Percentiles rank a stretch among this genome's conserved stretches.
These are phyloP conservation scores for Closterium sp. DNA, from an alignment of 139 green algal genomes.

Conservation along the genomic window DNA sequence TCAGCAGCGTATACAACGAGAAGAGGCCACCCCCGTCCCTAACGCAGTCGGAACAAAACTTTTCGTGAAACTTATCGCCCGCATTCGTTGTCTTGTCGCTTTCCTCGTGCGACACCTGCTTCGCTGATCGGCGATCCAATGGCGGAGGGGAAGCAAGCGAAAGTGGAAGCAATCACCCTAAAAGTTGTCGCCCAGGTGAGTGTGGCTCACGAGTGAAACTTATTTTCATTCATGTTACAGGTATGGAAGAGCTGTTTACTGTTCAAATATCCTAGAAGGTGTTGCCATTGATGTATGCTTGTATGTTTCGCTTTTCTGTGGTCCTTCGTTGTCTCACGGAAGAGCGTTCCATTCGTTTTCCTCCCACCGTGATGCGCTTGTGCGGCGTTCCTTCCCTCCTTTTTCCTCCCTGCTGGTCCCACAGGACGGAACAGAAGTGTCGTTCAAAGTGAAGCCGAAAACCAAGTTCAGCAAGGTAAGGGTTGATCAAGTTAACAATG, in stretches of 20 bases:
- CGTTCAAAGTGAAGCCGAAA: neutral
- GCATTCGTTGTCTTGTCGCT: too few species aligned
- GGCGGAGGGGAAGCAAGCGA: neutral
- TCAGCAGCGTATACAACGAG: too few species aligned
- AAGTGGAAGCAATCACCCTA: neutral
- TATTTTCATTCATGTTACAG: too few species aligned
- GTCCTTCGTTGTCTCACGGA: neutral
- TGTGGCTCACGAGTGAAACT: neutral
- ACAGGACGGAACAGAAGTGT: neutral
- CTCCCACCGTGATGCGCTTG: neutral
- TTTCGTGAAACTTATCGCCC: too few species aligned
- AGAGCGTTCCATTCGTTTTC: too few species aligned
- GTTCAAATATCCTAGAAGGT: too few species aligned
- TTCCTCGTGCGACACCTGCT: neutral
- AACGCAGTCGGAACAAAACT: too few species aligned
- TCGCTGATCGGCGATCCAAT: neutral
- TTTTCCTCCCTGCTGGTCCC: neutral
- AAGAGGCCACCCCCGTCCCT: too few species aligned
- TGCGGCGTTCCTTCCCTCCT: neutral
- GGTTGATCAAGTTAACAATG: too few species aligned
- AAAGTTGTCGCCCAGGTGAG: neutral
- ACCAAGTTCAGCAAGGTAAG: neutral
- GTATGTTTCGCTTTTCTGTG: too few species aligned
- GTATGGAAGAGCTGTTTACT: too few species aligned
- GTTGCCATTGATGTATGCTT: too few species aligned